Evolutionary conservation across 257 asterid species (phyloP).

Genomic region (Capsicum rhomboideum): DNA sequence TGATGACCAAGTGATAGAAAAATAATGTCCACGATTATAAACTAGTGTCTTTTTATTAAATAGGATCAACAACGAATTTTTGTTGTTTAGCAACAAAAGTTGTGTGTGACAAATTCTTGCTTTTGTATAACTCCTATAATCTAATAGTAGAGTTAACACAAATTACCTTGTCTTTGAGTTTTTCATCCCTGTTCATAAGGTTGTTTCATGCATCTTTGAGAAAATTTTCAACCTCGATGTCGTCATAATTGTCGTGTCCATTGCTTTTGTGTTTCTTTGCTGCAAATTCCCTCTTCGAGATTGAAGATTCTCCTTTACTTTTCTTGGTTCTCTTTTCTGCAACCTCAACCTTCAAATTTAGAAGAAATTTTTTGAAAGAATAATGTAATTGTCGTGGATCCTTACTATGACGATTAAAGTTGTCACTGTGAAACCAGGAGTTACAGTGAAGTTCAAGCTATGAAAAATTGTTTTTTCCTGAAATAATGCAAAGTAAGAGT

Average conservation of each 20-base stretch:
- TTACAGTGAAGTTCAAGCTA: neutral
- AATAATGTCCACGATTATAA: neutral
- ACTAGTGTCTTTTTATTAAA: neutral
- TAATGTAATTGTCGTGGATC: neutral
- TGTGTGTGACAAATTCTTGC: neutral
- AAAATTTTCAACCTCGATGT: neutral
- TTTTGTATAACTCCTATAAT: neutral
- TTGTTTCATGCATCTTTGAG: neutral
- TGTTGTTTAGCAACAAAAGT: neutral
- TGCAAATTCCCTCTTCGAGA: neutral
- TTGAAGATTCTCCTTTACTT: neutral
- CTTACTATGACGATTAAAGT: neutral
- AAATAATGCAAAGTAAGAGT: neutral
- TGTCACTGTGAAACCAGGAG: neutral
- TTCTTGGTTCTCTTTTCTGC: neutral
- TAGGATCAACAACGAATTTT: neutral
- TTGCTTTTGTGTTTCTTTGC: neutral
- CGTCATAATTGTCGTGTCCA: neutral
- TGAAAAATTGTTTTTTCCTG: neutral
- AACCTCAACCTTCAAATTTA: neutral
- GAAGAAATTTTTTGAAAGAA: neutral
- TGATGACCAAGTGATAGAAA: neutral
- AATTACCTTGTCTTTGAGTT: neutral
- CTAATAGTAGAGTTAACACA: neutral
- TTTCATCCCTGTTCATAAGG: neutral